Conservation (phyloP, 192 early-diverging fungal genomes). For the Gigaspora rosea region DNA sequence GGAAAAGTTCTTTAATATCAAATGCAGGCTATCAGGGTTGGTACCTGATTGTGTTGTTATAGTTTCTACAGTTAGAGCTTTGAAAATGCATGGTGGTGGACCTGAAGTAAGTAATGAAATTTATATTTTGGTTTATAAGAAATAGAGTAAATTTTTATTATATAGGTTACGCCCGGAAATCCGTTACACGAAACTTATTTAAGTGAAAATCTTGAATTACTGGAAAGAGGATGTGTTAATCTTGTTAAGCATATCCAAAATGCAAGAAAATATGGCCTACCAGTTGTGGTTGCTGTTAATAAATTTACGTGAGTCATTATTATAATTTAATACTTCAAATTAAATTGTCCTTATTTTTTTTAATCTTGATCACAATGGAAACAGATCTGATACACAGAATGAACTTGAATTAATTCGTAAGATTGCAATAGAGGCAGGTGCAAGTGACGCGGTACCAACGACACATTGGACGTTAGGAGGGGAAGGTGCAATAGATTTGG, state of each 20-base stretch:
- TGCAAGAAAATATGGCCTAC: slow-evolving; percentile 84
- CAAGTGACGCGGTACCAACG: slow-evolving; percentile 80
- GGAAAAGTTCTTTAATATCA: slow-evolving; percentile 99
- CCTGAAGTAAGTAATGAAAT: slow-evolving; percentile 69
- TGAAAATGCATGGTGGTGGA: slow-evolving; percentile 98
- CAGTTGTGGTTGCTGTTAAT: slow-evolving; percentile 93
- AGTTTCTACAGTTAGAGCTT: slow-evolving; percentile 89
- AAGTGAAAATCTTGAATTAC: slow-evolving; percentile 83
- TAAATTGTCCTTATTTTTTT: too few species aligned
- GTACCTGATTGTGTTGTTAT: slow-evolving; percentile 90
- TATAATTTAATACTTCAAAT: too few species aligned
- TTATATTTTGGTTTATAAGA: too few species aligned
- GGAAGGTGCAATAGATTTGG: slow-evolving; percentile 83
- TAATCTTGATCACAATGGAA: too few species aligned
- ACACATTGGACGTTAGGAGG: slow-evolving; percentile 97
- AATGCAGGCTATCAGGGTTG: slow-evolving; percentile 88
- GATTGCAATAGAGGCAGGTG: slow-evolving; percentile 81
- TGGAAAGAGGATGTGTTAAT: slow-evolving; percentile 84
- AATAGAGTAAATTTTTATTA: too few species aligned
- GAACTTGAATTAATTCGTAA: slow-evolving; percentile 79
- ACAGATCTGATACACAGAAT: slow-evolving; percentile 75
- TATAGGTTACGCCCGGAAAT: slow-evolving; percentile 66
- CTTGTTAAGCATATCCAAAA: slow-evolving; percentile 91
- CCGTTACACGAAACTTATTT: slow-evolving; percentile 89
- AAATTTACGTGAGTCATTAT: slow-evolving; percentile 59